A percentile compares a stretch with the other conserved stretches of the same genome.
phyloP scores from a whole-genome alignment of 208 protist genomes.

The Spongospora subterranea region DNA sequence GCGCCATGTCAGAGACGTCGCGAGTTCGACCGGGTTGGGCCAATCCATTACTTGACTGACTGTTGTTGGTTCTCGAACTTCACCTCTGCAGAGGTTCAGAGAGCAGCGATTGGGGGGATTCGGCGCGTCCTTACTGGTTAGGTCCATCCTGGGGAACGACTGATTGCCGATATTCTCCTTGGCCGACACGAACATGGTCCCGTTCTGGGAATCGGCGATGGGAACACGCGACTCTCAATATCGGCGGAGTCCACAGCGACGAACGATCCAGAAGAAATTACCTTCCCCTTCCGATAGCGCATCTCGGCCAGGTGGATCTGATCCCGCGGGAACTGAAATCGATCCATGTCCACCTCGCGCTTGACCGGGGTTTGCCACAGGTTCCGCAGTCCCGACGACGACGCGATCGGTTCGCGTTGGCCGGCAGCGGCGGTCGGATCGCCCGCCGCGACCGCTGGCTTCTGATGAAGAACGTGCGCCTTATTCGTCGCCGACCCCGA shows the following conservation, averaged over 20 bases:
- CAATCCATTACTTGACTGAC: no score
- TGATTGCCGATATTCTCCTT: neutral
- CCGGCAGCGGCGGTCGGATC: no score
- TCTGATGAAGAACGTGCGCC: no score
- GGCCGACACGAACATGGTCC: neutral
- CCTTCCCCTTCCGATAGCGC: constrained; percentile 27
- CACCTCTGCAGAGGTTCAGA: neutral
- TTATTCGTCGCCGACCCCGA: neutral
- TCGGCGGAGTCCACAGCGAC: no score
- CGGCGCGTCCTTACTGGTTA: neutral
- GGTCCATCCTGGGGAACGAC: neutral
- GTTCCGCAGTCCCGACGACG: neutral
- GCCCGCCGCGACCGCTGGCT: no score
- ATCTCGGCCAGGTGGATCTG: neutral
- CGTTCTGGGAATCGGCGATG: no score
- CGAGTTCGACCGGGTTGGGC: no score
- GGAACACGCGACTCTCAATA: no score
- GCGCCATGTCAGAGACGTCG: no score
- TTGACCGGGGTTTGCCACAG: neutral
- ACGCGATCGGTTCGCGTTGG: neutral
- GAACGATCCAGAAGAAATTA: no score
- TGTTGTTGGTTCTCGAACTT: neutral
- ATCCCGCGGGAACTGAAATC: constrained; percentile 12
- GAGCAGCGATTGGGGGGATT: neutral
- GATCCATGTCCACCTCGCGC: neutral